Evolutionary conservation across 2,329 filamentous ascomycete species (phyloP).

Genomic region (Trichophyton benhamiae): DNA sequence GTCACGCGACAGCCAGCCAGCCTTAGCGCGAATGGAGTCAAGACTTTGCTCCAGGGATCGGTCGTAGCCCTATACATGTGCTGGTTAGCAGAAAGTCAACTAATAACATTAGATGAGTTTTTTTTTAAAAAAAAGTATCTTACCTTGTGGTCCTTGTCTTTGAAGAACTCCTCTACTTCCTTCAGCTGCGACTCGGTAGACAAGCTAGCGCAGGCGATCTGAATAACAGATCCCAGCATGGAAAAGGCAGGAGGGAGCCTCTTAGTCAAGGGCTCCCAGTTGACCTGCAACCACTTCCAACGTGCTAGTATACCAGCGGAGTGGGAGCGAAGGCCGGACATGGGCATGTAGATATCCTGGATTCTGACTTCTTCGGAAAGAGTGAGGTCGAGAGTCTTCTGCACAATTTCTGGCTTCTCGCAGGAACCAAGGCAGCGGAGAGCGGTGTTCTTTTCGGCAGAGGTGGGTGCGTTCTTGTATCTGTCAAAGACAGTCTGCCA

Average conservation of each 20-base stretch:
- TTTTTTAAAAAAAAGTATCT: slow-evolving; percentile 11
- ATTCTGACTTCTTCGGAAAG: slow-evolving; percentile 76
- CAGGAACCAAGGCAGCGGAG: slow-evolving; percentile 72
- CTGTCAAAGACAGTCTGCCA: slow-evolving; percentile 67
- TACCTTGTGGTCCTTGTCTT: slow-evolving; percentile 64
- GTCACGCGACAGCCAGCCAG: slow-evolving; percentile 67
- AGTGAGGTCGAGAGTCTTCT: slow-evolving; percentile 64
- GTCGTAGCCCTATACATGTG: slow-evolving; percentile 53
- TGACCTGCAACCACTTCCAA: slow-evolving; percentile 70
- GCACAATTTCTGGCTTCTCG: slow-evolving; percentile 64
- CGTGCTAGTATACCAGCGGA: slow-evolving; percentile 66
- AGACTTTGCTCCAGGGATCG: slow-evolving; percentile 79
- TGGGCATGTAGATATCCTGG: slow-evolving; percentile 86
- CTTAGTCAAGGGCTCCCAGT: slow-evolving; percentile 75
- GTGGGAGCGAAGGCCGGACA: slow-evolving; percentile 65
- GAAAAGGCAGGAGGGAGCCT: slow-evolving; percentile 74
- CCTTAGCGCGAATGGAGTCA: slow-evolving; percentile 74
- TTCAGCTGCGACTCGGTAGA: slow-evolving; percentile 62
- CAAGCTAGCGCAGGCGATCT: slow-evolving; percentile 70
- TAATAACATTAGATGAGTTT: background rate
- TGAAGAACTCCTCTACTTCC: slow-evolving; percentile 70
- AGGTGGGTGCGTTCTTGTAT: slow-evolving; percentile 61
- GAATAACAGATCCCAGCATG: slow-evolving; percentile 74
- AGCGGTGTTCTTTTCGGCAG: slow-evolving; percentile 84
- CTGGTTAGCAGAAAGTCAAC: slow-evolving; percentile 11